These are phyloP conservation scores for Penicillium atrosanguineum DNA, from an alignment of 495 filamentous ascomycete species.

Conservation along the genomic window DNA sequence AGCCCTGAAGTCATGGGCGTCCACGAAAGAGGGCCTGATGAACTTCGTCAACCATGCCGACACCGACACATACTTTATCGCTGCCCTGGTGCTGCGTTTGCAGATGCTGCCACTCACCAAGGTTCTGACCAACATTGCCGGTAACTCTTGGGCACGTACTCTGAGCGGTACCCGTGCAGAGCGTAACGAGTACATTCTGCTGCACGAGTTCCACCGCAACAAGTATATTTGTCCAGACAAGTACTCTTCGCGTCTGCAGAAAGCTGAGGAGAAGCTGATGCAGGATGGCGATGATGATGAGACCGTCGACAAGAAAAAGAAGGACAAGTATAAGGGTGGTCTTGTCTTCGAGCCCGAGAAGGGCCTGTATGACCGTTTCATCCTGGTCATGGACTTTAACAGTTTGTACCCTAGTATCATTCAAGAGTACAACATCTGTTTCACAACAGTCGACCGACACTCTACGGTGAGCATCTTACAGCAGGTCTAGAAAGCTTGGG, in stretches of 20 bases:
- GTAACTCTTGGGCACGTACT: constrained; percentile 97
- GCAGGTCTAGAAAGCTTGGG: not conserved
- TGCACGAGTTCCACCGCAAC: constrained; percentile 92
- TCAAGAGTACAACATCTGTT: constrained; percentile 99
- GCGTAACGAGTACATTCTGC: constrained; percentile 97
- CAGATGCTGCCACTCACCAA: constrained; percentile 94
- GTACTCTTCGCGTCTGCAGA: constrained; percentile 65
- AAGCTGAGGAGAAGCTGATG: constrained; percentile 62
- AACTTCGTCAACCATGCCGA: constrained; percentile 92
- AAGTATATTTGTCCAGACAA: constrained; percentile 99
- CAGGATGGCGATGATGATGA: constrained; percentile 67
- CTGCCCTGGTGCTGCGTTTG: constrained; percentile 78
- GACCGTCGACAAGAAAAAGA: constrained; percentile 91
- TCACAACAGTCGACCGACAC: constrained; percentile 85
- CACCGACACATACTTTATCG: constrained; percentile 92
- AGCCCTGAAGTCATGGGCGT: constrained; percentile 85
- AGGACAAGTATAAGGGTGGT: constrained; percentile 98
- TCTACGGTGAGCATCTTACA: constrained; percentile 50
- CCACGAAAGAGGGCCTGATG: constrained; percentile 79
- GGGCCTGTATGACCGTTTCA: constrained; percentile 93
- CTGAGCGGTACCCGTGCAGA: constrained; percentile 93
- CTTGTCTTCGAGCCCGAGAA: constrained; percentile 97
- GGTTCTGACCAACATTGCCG: constrained; percentile 91
- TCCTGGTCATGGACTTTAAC: constrained; percentile 99
- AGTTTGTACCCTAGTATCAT: constrained; percentile 98